Evolutionary conservation across 2,329 filamentous ascomycete species (phyloP).

Genomic region (Hypoxylon sp.): DNA sequence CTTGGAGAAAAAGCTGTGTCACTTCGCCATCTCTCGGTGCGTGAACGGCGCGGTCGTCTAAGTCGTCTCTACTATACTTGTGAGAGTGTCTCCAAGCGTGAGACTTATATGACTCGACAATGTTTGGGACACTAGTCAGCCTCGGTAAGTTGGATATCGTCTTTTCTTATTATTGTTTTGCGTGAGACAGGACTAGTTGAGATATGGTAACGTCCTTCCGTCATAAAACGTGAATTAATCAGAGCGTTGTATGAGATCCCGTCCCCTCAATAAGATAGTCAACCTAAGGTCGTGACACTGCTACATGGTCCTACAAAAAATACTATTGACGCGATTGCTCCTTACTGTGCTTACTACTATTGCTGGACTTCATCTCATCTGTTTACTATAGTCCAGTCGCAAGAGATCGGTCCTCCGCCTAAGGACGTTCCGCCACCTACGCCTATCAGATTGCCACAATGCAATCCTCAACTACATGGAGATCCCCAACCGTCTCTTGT

Average conservation of each 20-base stretch:
- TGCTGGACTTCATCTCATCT: slow-evolving; percentile 43
- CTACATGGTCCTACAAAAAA: slow-evolving; percentile 5
- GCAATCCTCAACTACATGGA: slow-evolving; percentile 52
- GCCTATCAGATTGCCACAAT: slow-evolving; percentile 66
- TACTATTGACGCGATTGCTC: not conserved
- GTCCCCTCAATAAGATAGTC: slow-evolving; percentile 4
- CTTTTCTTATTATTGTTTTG: slow-evolving; percentile 11
- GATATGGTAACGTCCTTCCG: slow-evolving; percentile 1
- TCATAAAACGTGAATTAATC: slow-evolving; percentile 18
- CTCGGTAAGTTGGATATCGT: slow-evolving; percentile 50
- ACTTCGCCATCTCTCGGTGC: not conserved
- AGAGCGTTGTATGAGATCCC: slow-evolving; percentile 15
- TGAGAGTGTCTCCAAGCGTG: slow-evolving; percentile 15
- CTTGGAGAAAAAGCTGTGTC: slow-evolving; percentile 16
- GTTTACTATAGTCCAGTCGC: slow-evolving; percentile 48
- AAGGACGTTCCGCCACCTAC: slow-evolving; percentile 71
- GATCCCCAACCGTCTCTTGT: slow-evolving; percentile 59
- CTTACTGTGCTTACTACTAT: slow-evolving; percentile 7
- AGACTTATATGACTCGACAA: slow-evolving; percentile 35
- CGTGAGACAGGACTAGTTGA: slow-evolving; percentile 19
- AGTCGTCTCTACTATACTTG: not conserved
- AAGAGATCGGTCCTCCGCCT: slow-evolving; percentile 53
- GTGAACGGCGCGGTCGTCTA: not conserved
- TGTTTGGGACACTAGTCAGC: slow-evolving; percentile 52
- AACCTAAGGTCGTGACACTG: slow-evolving; percentile 12